Percentiles rank a stretch among this genome's conserved stretches.
Conservation (phyloP, 192 early-diverging fungal genomes). For the Entomortierella lignicola region DNA sequence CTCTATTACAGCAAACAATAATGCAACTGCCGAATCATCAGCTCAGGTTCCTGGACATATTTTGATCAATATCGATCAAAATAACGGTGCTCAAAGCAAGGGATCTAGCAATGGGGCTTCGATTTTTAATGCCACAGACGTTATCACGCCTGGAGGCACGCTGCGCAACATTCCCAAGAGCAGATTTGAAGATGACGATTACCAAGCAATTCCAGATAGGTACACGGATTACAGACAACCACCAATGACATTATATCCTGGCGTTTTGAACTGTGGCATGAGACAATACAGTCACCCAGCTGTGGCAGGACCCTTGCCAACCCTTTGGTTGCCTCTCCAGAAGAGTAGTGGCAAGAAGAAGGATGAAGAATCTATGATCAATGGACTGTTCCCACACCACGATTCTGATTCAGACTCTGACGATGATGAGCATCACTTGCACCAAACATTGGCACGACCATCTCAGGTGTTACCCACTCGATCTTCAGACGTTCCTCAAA, state of each 20-base stretch:
- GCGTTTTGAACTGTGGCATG: conserved; percentile 79
- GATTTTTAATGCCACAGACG: conserved; percentile 2
- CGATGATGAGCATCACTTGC: conserved; percentile 29
- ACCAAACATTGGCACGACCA: conserved; percentile 24
- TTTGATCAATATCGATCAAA: conserved; percentile 11
- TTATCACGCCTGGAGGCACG: conserved; percentile 16
- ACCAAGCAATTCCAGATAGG: conserved; percentile 67
- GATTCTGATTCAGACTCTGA: conserved; percentile 23
- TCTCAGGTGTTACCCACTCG: conserved; percentile 35
- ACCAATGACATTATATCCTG: conserved; percentile 74
- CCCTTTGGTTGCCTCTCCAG: conserved; percentile 79
- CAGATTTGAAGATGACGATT: conserved; percentile 71
- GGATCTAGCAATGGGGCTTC: not conserved
- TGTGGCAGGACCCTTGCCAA: conserved; percentile 71
- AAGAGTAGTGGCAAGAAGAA: conserved; percentile 4
- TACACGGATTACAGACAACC: conserved; percentile 82
- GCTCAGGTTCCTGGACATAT: conserved; percentile 24
- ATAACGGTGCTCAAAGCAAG: not conserved
- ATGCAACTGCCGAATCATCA: conserved; percentile 6
- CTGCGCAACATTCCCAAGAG: conserved; percentile 25
- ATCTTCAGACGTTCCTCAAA: conserved; percentile 26
- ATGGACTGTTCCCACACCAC: not conserved
- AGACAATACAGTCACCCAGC: conserved; percentile 75
- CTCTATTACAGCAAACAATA: not conserved
- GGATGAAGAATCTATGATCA: conserved; percentile 22